Evolutionary conservation across 1,139 yeast species (phyloP).

Genomic region (Pichia sp.): DNA sequence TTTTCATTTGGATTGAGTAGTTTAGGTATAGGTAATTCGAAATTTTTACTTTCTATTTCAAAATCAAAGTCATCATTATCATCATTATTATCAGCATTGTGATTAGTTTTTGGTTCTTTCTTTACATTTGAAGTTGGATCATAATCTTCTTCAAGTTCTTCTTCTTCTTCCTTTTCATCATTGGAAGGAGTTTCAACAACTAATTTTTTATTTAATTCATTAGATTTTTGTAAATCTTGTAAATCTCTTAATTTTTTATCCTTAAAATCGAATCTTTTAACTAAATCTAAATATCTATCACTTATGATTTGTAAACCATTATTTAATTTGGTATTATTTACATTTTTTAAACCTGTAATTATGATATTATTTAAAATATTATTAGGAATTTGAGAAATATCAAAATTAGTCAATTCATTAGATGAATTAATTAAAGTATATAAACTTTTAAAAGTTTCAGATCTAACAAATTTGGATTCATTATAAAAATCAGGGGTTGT

Average conservation of each 20-base stretch:
- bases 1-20: conserved; percentile 43
- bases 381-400: conserved; percentile 61
- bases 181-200: too few species aligned
- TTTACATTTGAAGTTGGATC: conserved; percentile 16
- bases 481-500: conserved; percentile 28
- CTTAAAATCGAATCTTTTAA: conserved; percentile 2
- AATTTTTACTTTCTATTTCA: conserved; percentile 39
- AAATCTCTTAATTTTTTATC: conserved; percentile 4
- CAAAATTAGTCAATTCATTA: conserved; percentile 56
- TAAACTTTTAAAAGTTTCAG: conserved; percentile 34
- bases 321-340: conserved; percentile 48
- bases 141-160: conserved; percentile 27
- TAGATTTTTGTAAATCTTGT: background rate
- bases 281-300: conserved; percentile 36
- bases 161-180: conserved; percentile 14
- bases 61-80: conserved; percentile 37
- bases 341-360: conserved; percentile 52
- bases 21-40: conserved; percentile 54
- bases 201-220: background rate
- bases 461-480: conserved; percentile 33
- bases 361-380: conserved; percentile 62
- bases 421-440: conserved; percentile 59
- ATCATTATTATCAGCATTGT: too few species aligned
- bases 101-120: too few species aligned
- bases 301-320: conserved; percentile 64